Conservation (phyloP, 2,329 filamentous ascomycete genomes). For the Purpureocillium takamizusanense region DNA sequence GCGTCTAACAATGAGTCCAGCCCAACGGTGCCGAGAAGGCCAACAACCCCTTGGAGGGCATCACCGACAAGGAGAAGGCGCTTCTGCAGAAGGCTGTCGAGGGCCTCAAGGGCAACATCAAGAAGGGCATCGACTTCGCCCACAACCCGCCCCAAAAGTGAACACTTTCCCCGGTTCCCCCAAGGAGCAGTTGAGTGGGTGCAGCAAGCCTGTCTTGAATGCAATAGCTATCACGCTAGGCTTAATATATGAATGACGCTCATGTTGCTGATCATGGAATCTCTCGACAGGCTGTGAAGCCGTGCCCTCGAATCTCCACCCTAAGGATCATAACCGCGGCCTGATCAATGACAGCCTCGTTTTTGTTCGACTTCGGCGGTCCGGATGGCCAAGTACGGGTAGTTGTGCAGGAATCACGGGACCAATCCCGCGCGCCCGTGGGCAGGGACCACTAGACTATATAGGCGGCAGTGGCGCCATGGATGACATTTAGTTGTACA, state of each 20-base stretch:
- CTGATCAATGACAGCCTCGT: too few relatives aligned
- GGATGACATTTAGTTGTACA: background rate
- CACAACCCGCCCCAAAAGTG: constrained; percentile 84
- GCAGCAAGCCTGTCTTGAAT: constrained; percentile 14
- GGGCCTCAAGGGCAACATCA: constrained; percentile 85
- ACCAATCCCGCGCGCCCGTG: too few relatives aligned
- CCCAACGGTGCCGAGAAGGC: constrained; percentile 79
- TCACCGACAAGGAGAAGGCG: constrained; percentile 82
- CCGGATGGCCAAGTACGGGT: background rate
- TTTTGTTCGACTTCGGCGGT: too few relatives aligned
- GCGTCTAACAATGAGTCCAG: constrained; percentile 37
- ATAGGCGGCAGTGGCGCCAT: background rate
- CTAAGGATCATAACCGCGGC: too few relatives aligned
- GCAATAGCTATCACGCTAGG: constrained; percentile 24
- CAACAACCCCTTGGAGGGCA: constrained; percentile 64
- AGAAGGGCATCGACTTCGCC: constrained; percentile 86
- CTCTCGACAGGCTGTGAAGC: constrained; percentile 27
- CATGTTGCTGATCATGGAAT: constrained; percentile 25
- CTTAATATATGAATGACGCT: constrained; percentile 25
- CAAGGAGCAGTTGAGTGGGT: constrained; percentile 18
- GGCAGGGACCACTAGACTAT: background rate
- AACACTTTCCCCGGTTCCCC: constrained; percentile 28
- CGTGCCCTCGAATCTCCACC: constrained; percentile 7
- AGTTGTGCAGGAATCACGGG: background rate
- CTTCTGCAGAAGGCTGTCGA: constrained; percentile 67